Percentiles rank a stretch among this genome's conserved stretches.
phyloP scores from a whole-genome alignment of 2,329 filamentous ascomycete species.

The Colletotrichum magnum region DNA sequence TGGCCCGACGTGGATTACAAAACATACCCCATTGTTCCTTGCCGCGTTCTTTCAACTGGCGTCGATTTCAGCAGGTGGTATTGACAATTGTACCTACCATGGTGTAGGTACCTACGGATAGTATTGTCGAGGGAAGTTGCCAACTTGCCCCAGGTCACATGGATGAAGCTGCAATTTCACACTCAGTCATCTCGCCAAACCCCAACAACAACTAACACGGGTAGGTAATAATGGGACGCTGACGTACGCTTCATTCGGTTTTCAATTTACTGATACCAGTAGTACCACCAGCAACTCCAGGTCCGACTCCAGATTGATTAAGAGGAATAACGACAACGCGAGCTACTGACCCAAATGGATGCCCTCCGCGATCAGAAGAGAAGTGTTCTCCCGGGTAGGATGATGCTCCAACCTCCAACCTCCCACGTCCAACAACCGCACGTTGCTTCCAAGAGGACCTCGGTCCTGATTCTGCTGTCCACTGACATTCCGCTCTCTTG shows the following conservation, averaged over 20 bases:
- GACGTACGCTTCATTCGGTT: conserved; percentile 12
- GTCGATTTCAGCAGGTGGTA: conserved; percentile 20
- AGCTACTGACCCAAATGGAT: background rate
- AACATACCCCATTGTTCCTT: background rate
- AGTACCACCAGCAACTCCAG: background rate
- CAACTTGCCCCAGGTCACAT: no score
- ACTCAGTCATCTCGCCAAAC: no score
- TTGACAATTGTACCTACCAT: no score
- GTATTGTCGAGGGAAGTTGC: no score
- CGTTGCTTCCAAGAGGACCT: background rate
- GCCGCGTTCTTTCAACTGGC: background rate
- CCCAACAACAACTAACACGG: background rate
- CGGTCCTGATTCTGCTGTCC: background rate
- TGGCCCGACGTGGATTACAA: no score
- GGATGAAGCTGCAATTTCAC: no score
- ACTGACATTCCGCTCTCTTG: conserved; percentile 10
- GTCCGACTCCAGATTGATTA: background rate
- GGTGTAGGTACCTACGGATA: no score
- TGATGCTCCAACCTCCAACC: background rate
- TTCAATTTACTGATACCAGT: conserved; percentile 10
- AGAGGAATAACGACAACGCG: background rate
- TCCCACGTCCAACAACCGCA: background rate
- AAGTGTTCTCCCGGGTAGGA: conserved; percentile 11
- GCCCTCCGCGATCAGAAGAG: conserved; percentile 2
- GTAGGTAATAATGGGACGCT: background rate